Evolutionary conservation across 495 filamentous ascomycete genomes (phyloP), one percentile per base, ranked within the genome.

Genomic region (Parathielavia hyrcaniae): DNA sequence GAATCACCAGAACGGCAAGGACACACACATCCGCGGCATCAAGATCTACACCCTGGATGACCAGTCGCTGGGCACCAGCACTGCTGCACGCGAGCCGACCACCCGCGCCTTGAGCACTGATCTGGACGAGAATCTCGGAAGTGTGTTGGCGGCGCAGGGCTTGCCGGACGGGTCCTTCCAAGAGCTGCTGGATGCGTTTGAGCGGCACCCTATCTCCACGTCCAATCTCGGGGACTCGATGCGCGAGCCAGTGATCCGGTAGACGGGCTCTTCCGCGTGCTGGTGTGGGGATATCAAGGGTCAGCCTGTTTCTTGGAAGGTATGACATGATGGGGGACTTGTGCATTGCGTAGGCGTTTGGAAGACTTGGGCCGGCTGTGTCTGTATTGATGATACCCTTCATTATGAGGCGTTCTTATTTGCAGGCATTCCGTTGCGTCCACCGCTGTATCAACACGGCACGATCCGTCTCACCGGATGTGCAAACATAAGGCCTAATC

Each of bases 1-100:
- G 74, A 98, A 98, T 64, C 93, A 98, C 73, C 93, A 98, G 77
- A 98, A 98, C 71, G 93, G 93, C 55, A 98, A 98, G 69, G 93
- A 98, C 70, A 98, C 93, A 4, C 93, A 98, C 79, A 83, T 98
- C 41, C 84, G 93, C 39, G 92, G 89, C 0, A 79, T 98, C 68
- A 91, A 97, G 78, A 83, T 98, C 26, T 98, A 90, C 68, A 88
- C 89, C 6, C 72, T 79, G 43, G 91, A 97, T 53, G 77, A 80
- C 32, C 67, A 68, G 13, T 64, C 70, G 19, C 55, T 60, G 5
- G 60, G 61, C 13, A 45, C 44, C 10, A 38, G 26, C 26, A 30
- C 26, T 30, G 26, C 43, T 16, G 35, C 50, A 16, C 30, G 46
- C 5, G 61, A 59, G 0, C 40, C 53, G 11, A n/a, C 56, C 7